Percentiles rank a stretch among this genome's conserved stretches.
Evolutionary conservation across 1,284 basidiomycete genomes (phyloP).

Genomic region (Exobasidium cylindrosporum): DNA sequence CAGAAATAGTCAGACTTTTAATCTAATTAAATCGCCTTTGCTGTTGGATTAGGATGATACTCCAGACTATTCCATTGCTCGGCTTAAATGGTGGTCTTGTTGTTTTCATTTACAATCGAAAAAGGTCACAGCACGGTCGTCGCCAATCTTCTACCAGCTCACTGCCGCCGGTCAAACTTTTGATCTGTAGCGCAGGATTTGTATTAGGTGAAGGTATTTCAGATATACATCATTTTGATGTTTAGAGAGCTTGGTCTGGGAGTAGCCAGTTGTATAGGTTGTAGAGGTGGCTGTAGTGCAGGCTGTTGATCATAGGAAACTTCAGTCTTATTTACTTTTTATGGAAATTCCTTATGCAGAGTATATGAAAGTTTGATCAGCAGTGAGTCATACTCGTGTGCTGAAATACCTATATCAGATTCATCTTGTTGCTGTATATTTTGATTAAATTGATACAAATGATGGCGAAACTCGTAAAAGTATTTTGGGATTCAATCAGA

Average conservation of each 20-base stretch:
- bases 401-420: too few species aligned
- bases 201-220: constrained; percentile 87
- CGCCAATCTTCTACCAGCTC: constrained; percentile 7
- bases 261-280: constrained; percentile 77
- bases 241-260: constrained; percentile 71
- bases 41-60: constrained; percentile 78
- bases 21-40: constrained; percentile 58
- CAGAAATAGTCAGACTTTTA: constrained; percentile 7
- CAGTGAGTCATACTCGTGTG: too few species aligned
- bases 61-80: constrained; percentile 64
- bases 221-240: constrained; percentile 74
- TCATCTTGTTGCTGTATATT: too few species aligned
- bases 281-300: constrained; percentile 69
- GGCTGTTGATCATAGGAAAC: constrained; percentile 63
- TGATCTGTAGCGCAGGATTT: constrained; percentile 89
- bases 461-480: too few species aligned
- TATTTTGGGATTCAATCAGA: too few species aligned
- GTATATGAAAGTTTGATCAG: too few species aligned
- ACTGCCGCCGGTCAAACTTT: constrained; percentile 66
- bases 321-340: too few species aligned
- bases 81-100: constrained; percentile 85
- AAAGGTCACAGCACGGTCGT: constrained; percentile 53
- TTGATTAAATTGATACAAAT: too few species aligned
- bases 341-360: too few species aligned
- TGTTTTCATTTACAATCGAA: constrained; percentile 55